Evolutionary conservation across 495 filamentous ascomycete species (phyloP).

Genomic region (Jackrogersella multiformis): DNA sequence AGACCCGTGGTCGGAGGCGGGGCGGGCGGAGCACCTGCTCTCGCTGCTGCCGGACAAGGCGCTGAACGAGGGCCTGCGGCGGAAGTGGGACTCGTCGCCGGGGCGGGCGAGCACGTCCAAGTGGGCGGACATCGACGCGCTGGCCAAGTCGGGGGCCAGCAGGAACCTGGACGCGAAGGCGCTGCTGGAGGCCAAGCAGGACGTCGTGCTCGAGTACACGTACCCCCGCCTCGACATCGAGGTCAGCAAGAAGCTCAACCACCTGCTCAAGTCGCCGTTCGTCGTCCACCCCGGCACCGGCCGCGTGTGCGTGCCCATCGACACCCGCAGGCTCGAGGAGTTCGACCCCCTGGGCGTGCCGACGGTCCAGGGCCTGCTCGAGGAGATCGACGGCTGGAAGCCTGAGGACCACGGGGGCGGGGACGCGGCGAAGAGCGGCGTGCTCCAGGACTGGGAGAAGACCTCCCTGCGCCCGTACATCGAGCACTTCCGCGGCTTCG

Average conservation of each 20-base stretch:
- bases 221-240: slow-evolving; percentile 98
- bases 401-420: slow-evolving; percentile 41
- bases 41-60: slow-evolving; percentile 77
- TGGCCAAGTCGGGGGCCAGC: slow-evolving; percentile 77
- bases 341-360: slow-evolving; percentile 91
- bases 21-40: slow-evolving; percentile 77
- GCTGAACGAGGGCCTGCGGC: slow-evolving; percentile 77
- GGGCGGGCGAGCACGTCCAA: slow-evolving; percentile 77
- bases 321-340: slow-evolving; percentile 69
- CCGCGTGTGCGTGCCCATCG: slow-evolving; percentile 93
- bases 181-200: slow-evolving; percentile 89
- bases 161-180: slow-evolving; percentile 69
- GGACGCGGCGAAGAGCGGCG: slow-evolving; percentile 49
- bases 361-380: slow-evolving; percentile 80
- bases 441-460: slow-evolving; percentile 90
- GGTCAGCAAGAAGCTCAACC: slow-evolving; percentile 96
- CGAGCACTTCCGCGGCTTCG: slow-evolving; percentile 85
- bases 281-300: slow-evolving; percentile 96
- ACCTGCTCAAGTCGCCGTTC: slow-evolving; percentile 95
- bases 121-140: slow-evolving; percentile 90
- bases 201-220: slow-evolving; percentile 94
- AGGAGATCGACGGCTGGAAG: slow-evolving; percentile 80
- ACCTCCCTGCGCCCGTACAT: slow-evolving; percentile 93
- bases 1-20: slow-evolving; percentile 78
- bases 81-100: slow-evolving; percentile 89